Percentiles rank a stretch among this genome's conserved stretches.
Evolutionary conservation across 1,284 basidiomycete species (phyloP).

Genomic region (Irpex lacteus): DNA sequence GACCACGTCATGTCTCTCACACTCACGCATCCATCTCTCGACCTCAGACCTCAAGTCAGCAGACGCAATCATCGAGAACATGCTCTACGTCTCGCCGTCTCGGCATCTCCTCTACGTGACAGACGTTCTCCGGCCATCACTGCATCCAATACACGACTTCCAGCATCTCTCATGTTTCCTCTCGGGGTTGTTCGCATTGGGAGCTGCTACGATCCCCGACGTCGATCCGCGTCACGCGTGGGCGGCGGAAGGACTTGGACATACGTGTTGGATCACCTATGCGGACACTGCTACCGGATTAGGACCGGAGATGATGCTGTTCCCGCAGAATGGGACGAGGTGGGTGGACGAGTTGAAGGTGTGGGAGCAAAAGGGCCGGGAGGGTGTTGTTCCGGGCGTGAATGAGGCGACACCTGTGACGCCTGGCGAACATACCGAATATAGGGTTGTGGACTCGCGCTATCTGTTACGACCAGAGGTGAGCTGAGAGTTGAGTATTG

Average conservation of each 20-base stretch:
- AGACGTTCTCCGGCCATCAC: conserved; percentile 17
- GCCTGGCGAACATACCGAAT: conserved; percentile 17
- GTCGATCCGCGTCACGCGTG: conserved; percentile 50
- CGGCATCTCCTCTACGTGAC: conserved; percentile 60
- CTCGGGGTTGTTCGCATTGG: conserved; percentile 73
- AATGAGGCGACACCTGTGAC: conserved; percentile 33
- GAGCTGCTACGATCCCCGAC: conserved; percentile 54
- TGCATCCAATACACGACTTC: conserved; percentile 31
- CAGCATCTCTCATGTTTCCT: conserved; percentile 79
- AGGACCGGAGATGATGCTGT: conserved; percentile 53
- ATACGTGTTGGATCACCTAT: conserved; percentile 66
- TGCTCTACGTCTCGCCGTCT: conserved; percentile 63
- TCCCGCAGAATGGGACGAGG: conserved; percentile 16
- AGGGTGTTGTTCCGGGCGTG: conserved; percentile 53
- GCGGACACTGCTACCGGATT: conserved; percentile 60
- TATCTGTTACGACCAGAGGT: conserved; percentile 21
- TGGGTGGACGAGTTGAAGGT: conserved; percentile 54
- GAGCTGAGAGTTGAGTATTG: conserved; percentile 1
- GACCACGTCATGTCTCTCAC: conserved; percentile 1
- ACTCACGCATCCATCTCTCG: neutral
- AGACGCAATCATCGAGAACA: conserved; percentile 57
- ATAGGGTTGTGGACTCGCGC: conserved; percentile 28
- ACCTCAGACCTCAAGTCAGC: conserved; percentile 57
- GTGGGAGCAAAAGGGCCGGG: conserved; percentile 45
- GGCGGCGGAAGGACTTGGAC: conserved; percentile 67